Base-by-base conservation (phyloP, 495 filamentous ascomycete genomes). In the Hyphodiscus hymeniophilus region DNA sequence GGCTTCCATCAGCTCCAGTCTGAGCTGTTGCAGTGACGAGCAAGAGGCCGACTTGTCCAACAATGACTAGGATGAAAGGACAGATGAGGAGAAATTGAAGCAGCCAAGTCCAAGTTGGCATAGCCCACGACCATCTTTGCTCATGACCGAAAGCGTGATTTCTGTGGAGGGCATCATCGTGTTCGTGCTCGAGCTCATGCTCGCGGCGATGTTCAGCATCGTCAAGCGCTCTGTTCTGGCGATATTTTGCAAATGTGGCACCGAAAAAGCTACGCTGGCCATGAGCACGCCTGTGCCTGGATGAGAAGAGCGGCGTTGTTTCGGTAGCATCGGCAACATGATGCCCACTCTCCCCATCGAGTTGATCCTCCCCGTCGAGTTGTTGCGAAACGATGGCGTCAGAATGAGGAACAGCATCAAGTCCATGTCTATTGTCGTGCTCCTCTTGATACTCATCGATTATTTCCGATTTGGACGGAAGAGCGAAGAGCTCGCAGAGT, bases 61-160 rank as follows among this genome's bases (percentile, higher is more conserved):
- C 59, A 15, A 97, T 59, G 22, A 88, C 81, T 48, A 95, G 70
- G 31, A 76, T 72, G 36, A 95, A 76, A 1, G 91, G 89, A 0
- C 78, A 82, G 10, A 88, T 70, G 31, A 95, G 54, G 5, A 98
- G 67, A 52, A 96, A 86, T 60, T 97, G 87, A 16, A 90, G 53
- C 28, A 90, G 61, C 92, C 92, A 98, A 18, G 81, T 76, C 83
- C 84, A 95, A 23, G 73, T 74, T 1, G 88, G 90, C 32, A 98
- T 61, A 17, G 74, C 70, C 20, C 73, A 76, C 51, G 85, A 91
- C 92, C 92, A 97, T 3, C 73, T 58, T 59, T 98, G 92, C 58
- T 98, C 91, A 38, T 75, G 67, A n/a, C 76, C 77, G 53, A 84
- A 94, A 4, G 85, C 72, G 12, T 71, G 54, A 10, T 66, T 60